Evolutionary conservation across 345 rosid genomes (phyloP).

Genomic region (Corchorus capsularis): DNA sequence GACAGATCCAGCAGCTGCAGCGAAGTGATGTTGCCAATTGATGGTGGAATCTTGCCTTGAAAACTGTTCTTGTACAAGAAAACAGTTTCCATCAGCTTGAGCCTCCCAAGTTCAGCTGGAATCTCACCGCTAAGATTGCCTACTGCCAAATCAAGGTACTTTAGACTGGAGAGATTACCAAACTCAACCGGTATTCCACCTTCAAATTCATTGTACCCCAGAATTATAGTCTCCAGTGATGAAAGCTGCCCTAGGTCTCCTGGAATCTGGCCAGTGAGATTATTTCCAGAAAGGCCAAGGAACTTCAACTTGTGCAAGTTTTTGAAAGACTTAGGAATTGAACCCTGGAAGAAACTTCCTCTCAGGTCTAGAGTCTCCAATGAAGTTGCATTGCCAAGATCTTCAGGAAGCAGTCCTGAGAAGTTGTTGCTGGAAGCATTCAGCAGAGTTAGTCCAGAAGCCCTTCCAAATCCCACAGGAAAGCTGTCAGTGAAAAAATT

Average conservation of each 20-base stretch:
- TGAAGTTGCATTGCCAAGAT: slow-evolving; percentile 61
- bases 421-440: slow-evolving; percentile 90
- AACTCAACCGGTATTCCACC: slow-evolving; percentile 72
- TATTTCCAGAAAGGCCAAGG: slow-evolving; percentile 89
- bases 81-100: slow-evolving; percentile 57
- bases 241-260: slow-evolving; percentile 68
- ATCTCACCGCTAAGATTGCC: slow-evolving; percentile 74
- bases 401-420: slow-evolving; percentile 70
- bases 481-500: slow-evolving; percentile 60
- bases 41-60: slow-evolving; percentile 62
- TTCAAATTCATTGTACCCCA: slow-evolving; percentile 82
- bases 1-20: slow-evolving; percentile 81
- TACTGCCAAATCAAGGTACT: slow-evolving; percentile 76
- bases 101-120: slow-evolving; percentile 74
- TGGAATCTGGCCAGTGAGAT: slow-evolving; percentile 79
- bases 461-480: slow-evolving; percentile 53
- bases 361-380: slow-evolving; percentile 80
- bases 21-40: slow-evolving; percentile 62
- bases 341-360: slow-evolving; percentile 82
- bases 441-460: slow-evolving; percentile 52
- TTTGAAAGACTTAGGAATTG: slow-evolving; percentile 64
- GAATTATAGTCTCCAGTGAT: slow-evolving; percentile 75
- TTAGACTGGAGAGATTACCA: slow-evolving; percentile 72
- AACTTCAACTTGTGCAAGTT: slow-evolving; percentile 72
- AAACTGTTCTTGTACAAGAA: slow-evolving; percentile 71